Evolutionary conservation across 495 filamentous ascomycete genomes (phyloP).

Genomic region (Podospora pseudopauciseta): DNA sequence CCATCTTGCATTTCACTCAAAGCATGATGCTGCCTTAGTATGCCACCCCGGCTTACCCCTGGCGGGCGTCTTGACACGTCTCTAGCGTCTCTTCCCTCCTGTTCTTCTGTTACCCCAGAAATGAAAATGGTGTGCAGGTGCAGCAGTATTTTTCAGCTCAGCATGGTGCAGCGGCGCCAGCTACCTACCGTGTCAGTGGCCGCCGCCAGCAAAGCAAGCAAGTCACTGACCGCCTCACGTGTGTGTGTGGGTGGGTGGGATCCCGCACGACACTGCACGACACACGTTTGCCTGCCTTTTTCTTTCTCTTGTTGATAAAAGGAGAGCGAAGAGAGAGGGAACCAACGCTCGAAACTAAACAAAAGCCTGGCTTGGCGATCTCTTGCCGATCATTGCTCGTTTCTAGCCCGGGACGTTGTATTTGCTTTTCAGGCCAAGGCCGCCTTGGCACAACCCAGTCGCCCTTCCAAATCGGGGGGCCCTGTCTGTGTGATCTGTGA

Average conservation of each 20-base stretch:
- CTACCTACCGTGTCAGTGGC: background rate
- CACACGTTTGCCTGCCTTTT: background rate
- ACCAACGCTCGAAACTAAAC: slow-evolving; percentile 8
- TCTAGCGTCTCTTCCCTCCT: background rate
- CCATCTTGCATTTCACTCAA: slow-evolving; percentile 2
- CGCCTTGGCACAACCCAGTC: slow-evolving; percentile 3
- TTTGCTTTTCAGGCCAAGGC: background rate
- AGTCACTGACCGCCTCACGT: slow-evolving; percentile 6
- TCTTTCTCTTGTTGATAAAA: no score
- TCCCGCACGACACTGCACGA: background rate
- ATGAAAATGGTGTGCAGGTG: background rate
- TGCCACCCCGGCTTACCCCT: background rate
- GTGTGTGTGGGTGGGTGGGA: background rate
- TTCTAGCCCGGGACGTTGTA: background rate
- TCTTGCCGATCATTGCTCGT: slow-evolving; percentile 13
- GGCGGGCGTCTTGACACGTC: background rate
- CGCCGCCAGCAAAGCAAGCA: background rate
- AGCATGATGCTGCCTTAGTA: background rate
- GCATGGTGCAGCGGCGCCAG: background rate
- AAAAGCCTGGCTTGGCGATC: slow-evolving; percentile 4
- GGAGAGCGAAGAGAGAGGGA: background rate
- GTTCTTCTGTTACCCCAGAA: background rate
- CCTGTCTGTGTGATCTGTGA: slow-evolving; percentile 12
- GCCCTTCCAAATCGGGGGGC: slow-evolving; percentile 5
- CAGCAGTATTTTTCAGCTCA: background rate